Evolutionary conservation across 139 green algal genomes (phyloP).

Genomic region (Chlorella sp.): DNA sequence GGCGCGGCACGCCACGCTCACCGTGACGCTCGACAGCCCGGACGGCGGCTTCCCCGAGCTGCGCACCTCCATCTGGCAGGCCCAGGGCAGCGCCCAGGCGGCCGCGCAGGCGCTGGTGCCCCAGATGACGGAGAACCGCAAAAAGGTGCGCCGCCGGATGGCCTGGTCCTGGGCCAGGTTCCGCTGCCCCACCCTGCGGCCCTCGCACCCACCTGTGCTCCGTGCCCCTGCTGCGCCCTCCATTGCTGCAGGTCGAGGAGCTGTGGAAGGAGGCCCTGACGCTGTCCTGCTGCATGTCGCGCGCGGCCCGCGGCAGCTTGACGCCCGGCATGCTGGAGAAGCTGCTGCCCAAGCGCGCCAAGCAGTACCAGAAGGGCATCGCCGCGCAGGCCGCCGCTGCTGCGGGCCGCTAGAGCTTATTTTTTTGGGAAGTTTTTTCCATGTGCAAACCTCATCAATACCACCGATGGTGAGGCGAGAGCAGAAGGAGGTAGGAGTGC

Average conservation of each 20-base stretch:
- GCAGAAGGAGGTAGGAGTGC: no score
- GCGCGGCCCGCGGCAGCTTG: constrained; percentile 2
- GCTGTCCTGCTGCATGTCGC: constrained; percentile 38
- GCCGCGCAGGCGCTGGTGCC: constrained; percentile 71
- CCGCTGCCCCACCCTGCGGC: background rate
- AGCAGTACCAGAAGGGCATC: constrained; percentile 50
- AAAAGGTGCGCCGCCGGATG: constrained; percentile 56
- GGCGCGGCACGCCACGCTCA: constrained; percentile 37
- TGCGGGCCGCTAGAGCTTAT: no score
- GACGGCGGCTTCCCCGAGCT: constrained; percentile 63
- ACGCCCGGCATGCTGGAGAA: constrained; percentile 55
- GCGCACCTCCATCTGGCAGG: constrained; percentile 63
- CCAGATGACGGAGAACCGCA: constrained; percentile 78
- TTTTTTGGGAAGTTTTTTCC: no score
- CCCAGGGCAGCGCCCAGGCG: constrained; percentile 45
- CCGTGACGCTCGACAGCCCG: constrained; percentile 41
- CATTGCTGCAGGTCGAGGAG: constrained; percentile 60
- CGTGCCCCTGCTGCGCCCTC: background rate
- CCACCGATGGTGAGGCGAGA: no score
- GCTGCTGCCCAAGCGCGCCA: constrained; percentile 80
- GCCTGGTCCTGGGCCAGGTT: no score
- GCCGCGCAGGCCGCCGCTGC: background rate
- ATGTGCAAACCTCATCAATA: no score
- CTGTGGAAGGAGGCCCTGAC: constrained; percentile 62
- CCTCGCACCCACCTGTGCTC: background rate